Percentiles rank a stretch among this genome's conserved stretches.
These are phyloP conservation scores for Bipolaris oryzae DNA, from an alignment of 2,329 filamentous ascomycete genomes.

Conservation along the genomic window DNA sequence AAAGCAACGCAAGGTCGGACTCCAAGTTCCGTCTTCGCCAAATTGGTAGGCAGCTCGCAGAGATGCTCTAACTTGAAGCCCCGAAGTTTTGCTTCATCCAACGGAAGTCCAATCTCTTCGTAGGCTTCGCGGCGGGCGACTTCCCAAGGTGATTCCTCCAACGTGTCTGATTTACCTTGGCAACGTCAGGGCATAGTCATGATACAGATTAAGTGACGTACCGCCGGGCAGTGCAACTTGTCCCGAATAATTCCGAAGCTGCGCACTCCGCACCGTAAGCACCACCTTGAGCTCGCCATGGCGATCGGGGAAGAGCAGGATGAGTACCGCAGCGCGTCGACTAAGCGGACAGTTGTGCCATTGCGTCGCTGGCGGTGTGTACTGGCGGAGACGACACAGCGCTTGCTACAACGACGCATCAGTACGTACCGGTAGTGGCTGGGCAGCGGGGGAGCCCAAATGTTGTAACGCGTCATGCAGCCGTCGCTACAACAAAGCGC, in stretches of 20 bases:
- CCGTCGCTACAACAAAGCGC: background rate
- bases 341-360: slow-evolving; percentile 63
- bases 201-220: slow-evolving; percentile 42
- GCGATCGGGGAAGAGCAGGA: slow-evolving; percentile 85
- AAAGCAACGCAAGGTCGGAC: slow-evolving; percentile 63
- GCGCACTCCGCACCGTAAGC: slow-evolving; percentile 65
- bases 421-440: slow-evolving; percentile 9
- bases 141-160: slow-evolving; percentile 67
- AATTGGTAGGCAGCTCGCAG: slow-evolving; percentile 72
- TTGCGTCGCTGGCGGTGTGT: slow-evolving; percentile 62
- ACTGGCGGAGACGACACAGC: slow-evolving; percentile 62
- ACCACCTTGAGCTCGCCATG: slow-evolving; percentile 75
- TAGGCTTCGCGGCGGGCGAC: slow-evolving; percentile 88
- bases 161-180: slow-evolving; percentile 61
- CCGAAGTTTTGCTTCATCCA: slow-evolving; percentile 67
- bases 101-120: slow-evolving; percentile 90
- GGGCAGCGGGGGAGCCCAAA: background rate
- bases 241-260: slow-evolving; percentile 66
- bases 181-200: slow-evolving; percentile 6
- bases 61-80: slow-evolving; percentile 88
- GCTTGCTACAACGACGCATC: slow-evolving; percentile 49
- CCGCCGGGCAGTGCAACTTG: slow-evolving; percentile 88
- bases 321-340: slow-evolving; percentile 82
- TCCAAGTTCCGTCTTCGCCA: slow-evolving; percentile 58
- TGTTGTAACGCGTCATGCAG: background rate